phyloP scores from a whole-genome alignment of 768 basidiomycete species.

The Naganishia antarctica region DNA sequence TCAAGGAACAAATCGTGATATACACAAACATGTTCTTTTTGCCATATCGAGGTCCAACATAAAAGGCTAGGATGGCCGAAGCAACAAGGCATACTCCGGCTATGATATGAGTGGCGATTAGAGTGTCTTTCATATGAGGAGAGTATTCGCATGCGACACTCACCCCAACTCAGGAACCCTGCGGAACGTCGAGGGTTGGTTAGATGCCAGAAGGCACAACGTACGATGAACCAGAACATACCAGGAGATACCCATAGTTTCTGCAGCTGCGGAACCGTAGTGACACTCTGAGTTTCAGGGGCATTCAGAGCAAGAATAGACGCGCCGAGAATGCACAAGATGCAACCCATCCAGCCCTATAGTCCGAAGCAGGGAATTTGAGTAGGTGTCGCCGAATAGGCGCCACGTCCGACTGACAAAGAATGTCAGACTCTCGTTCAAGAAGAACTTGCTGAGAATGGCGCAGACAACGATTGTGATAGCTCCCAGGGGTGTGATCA shows the following conservation, averaged over 20 bases:
- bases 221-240: neutral
- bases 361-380: too few species aligned
- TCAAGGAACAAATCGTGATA: constrained; percentile 89
- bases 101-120: neutral
- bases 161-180: constrained; percentile 64
- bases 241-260: constrained; percentile 54
- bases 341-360: constrained; percentile 88
- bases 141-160: constrained; percentile 50
- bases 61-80: constrained; percentile 35
- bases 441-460: constrained; percentile 83
- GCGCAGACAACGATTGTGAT: constrained; percentile 94
- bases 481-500: constrained; percentile 94
- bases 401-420: constrained; percentile 59
- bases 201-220: neutral
- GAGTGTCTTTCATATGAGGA: constrained; percentile 54
- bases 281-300: constrained; percentile 45
- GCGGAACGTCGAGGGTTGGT: neutral
- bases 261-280: constrained; percentile 58
- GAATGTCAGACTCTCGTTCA: constrained; percentile 85
- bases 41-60: constrained; percentile 59
- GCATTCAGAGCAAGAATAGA: constrained; percentile 58
- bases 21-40: constrained; percentile 80
- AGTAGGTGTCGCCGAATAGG: too few species aligned
- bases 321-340: constrained; percentile 72
- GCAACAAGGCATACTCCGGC: constrained; percentile 57